Conservation (phyloP, 2,329 filamentous ascomycete genomes). For the Diaporthe sp. region DNA sequence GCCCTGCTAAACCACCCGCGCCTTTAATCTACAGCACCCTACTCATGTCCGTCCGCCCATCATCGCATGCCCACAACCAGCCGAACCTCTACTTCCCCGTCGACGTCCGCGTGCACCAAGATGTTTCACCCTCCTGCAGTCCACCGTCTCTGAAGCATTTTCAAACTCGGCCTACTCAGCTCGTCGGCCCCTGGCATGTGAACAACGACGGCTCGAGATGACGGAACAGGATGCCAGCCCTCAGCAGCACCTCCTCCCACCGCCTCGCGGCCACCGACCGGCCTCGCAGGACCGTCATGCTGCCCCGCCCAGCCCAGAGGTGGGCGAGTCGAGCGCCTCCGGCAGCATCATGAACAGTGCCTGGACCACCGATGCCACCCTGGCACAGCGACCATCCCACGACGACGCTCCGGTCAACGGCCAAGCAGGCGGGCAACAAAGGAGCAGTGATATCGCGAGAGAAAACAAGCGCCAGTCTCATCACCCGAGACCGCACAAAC, state of each 20-base stretch:
- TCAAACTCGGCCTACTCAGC: constrained; percentile 22
- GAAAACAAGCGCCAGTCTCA: constrained; percentile 38
- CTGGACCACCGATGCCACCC: constrained; percentile 39
- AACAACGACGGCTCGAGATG: constrained; percentile 40
- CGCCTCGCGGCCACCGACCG: constrained; percentile 11
- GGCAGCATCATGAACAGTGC: constrained; percentile 46
- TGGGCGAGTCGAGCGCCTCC: constrained; percentile 59
- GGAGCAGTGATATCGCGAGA: not conserved
- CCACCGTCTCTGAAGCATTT: constrained; percentile 32
- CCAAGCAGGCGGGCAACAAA: not conserved
- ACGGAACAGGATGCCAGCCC: constrained; percentile 40
- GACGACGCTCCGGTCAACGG: constrained; percentile 24
- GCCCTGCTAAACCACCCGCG: constrained; percentile 22
- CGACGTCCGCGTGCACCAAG: constrained; percentile 35
- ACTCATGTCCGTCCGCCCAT: constrained; percentile 12
- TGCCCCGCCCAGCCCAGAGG: constrained; percentile 54
- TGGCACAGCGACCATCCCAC: constrained; percentile 41
- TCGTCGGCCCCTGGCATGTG: constrained; percentile 36
- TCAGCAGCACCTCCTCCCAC: constrained; percentile 36
- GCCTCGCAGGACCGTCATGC: constrained; percentile 27
- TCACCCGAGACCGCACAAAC: constrained; percentile 53
- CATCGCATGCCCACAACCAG: not conserved
- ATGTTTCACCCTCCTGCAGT: constrained; percentile 37
- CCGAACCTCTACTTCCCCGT: not conserved
- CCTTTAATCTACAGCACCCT: not conserved